A percentile compares a stretch with the other conserved stretches of the same genome.
Evolutionary conservation across 2,329 filamentous ascomycete species (phyloP).

Genomic region (Beauveria medogensis): DNA sequence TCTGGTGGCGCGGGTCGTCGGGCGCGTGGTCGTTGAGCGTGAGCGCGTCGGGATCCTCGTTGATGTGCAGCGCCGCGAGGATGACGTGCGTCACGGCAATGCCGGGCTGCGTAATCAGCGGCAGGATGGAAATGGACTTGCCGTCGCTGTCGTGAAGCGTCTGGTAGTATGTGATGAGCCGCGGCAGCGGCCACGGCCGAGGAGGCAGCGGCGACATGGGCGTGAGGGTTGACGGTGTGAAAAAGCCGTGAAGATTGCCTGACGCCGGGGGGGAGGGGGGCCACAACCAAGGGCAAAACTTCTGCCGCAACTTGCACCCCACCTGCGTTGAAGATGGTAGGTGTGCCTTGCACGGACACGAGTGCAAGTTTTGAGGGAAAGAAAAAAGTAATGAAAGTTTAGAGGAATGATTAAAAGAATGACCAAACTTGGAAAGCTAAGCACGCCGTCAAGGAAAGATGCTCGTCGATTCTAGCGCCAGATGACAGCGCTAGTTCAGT

Average conservation of each 20-base stretch:
- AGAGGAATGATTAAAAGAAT: too few relatives aligned
- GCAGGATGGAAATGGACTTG: conserved; percentile 43
- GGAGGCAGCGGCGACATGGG: conserved; percentile 26
- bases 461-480: too few relatives aligned
- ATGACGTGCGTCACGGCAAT: conserved; percentile 69
- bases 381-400: too few relatives aligned
- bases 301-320: background rate
- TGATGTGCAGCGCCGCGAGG: conserved; percentile 78
- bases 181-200: conserved; percentile 28
- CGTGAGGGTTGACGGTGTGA: background rate
- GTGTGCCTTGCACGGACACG: background rate
- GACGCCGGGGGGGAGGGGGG: background rate
- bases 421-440: too few relatives aligned
- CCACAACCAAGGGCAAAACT: background rate
- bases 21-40: conserved; percentile 76
- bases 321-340: background rate
- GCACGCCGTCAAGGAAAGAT: too few relatives aligned
- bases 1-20: conserved; percentile 55
- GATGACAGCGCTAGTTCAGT: too few relatives aligned
- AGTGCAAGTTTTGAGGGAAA: too few relatives aligned
- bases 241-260: background rate
- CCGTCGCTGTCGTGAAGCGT: conserved; percentile 41
- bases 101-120: conserved; percentile 38
- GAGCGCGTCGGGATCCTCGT: conserved; percentile 55
- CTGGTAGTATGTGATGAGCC: conserved; percentile 46